Evolutionary conservation across 768 basidiomycete species (phyloP).

Genomic region (Brasilioporus rufonigricans): DNA sequence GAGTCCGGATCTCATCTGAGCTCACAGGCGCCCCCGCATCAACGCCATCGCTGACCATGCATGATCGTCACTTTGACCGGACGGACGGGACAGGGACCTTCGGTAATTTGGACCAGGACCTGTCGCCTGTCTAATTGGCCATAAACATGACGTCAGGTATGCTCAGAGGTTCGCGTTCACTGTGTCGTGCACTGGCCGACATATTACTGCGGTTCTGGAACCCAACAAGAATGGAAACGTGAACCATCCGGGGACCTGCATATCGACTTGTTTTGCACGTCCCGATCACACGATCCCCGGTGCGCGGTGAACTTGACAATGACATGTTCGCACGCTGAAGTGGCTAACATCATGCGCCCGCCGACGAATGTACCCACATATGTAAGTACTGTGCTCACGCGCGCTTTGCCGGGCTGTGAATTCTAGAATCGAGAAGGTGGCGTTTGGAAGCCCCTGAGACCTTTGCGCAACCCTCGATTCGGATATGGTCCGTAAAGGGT

Average conservation of each 20-base stretch:
- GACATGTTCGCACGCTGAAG: background rate
- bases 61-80: background rate
- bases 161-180: background rate
- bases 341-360: background rate
- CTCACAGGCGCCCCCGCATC: background rate
- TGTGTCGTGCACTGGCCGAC: background rate
- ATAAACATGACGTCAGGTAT: background rate
- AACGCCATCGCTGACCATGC: background rate
- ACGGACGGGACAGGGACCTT: background rate
- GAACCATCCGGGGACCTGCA: background rate
- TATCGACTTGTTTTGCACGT: background rate
- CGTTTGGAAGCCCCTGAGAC: background rate
- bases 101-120: background rate
- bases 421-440: background rate
- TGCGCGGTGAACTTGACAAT: background rate
- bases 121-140: background rate
- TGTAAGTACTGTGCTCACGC: too few species aligned
- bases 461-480: slow-evolving; percentile 10
- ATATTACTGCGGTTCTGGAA: background rate
- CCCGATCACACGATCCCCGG: too few species aligned
- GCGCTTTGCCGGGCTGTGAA: background rate
- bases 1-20: background rate
- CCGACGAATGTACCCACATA: background rate
- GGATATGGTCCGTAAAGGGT: slow-evolving; percentile 7
- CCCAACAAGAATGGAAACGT: background rate